These are phyloP conservation scores for Anisodus tanguticus DNA, from an alignment of 257 asterid species.

Conservation along the genomic window DNA sequence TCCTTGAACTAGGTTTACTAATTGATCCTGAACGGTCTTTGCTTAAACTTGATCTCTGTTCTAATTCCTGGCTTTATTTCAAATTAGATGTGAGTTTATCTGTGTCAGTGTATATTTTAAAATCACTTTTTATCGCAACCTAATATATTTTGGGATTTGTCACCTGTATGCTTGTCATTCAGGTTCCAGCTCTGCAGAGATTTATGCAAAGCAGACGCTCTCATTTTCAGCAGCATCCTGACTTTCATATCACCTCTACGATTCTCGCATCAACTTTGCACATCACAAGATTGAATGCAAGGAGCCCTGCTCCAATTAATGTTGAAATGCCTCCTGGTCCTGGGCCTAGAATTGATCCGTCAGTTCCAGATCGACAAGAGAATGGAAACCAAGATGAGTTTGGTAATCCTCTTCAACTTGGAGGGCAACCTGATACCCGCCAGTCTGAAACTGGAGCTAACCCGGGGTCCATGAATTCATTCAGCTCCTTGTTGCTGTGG, in stretches of 20 bases:
- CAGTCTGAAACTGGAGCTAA: slow-evolving; percentile 67
- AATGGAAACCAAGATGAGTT: slow-evolving; percentile 55
- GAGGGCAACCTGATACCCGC: slow-evolving; percentile 56
- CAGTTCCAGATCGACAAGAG: slow-evolving; percentile 47
- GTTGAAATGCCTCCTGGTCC: slow-evolving; percentile 56
- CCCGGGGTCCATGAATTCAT: slow-evolving; percentile 83
- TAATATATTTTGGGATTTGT: not conserved
- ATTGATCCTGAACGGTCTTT: not conserved
- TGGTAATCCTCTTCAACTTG: slow-evolving; percentile 68
- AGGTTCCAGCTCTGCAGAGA: slow-evolving; percentile 98
- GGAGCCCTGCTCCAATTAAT: slow-evolving; percentile 59
- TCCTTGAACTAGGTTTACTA: not conserved
- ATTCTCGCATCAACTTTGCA: slow-evolving; percentile 92
- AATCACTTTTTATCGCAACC: no score
- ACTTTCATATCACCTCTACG: slow-evolving; percentile 89
- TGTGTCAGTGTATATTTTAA: not conserved
- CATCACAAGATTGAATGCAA: slow-evolving; percentile 81
- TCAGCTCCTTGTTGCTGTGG: slow-evolving; percentile 85
- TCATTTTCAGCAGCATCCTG: slow-evolving; percentile 91
- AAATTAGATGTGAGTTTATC: slow-evolving; percentile 10
- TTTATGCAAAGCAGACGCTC: slow-evolving; percentile 86
- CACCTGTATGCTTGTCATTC: slow-evolving; percentile 24
- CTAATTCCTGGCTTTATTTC: slow-evolving; percentile 15
- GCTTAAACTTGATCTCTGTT: not conserved
- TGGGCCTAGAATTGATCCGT: slow-evolving; percentile 47